Base-by-base conservation (phyloP, 2,329 filamentous ascomycete species). In the Cordyceps javanica region DNA sequence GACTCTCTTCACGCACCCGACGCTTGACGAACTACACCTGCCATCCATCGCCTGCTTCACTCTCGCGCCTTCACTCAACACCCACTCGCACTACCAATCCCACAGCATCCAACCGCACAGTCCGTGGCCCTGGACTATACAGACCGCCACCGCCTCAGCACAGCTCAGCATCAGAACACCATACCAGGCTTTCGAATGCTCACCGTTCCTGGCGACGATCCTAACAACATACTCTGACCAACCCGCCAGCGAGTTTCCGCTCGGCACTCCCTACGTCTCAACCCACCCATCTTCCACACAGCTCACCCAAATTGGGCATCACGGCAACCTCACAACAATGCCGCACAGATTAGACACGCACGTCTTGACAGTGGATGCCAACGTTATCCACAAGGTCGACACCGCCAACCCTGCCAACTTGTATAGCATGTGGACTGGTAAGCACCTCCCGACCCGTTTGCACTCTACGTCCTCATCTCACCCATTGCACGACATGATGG, bases 341-440 rank as follows among this genome's bases (percentile, higher is more conserved):
- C 90, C 91, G 76, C 86, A 89, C 70, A 82, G 84, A 75, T 81
- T 96, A 73, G 86, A 89, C 73, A 87, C 88, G 60, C 89, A 93
- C 68, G 89, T 97, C 71, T 81, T 97, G 69, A 91, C 91, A 62
- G 89, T 97, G 72, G 91, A 97, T 77, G 87, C 90, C 63, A 90
- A 88, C 70, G 88, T 93, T 65, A 92, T 99, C 72, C 90, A 94
- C 79, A 91, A 95, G 72, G 91, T 97, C 68, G 92, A 97, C 75
- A 96, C 93, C 1, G 83, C 88, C 64, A 96, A 96, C 72, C 87
- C 90, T 28, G 90, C 96, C 75, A 95, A 92, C 70, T 84, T 97
- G 53, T 95, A 94, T 76, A 92, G 90, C 78, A 95, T 97, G 84
- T 96, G 92, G 91, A 93, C 91, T 72, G 90, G 91, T 96, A 76